Base-by-base conservation (phyloP, 345 rosid genomes). In the Lumnitzera racemosa region DNA sequence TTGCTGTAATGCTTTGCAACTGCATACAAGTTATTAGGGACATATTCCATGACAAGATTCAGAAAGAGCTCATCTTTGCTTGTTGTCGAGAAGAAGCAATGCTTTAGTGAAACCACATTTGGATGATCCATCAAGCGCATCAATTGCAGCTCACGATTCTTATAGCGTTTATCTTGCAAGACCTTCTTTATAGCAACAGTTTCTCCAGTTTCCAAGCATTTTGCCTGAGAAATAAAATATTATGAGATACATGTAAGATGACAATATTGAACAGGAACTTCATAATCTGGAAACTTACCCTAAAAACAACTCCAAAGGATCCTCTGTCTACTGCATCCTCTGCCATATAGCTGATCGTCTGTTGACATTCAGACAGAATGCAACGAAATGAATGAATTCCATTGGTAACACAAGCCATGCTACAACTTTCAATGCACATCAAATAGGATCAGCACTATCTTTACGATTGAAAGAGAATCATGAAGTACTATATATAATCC, bases 321-420 rank as follows among this genome's bases (percentile, higher is more conserved):
- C 94, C 96, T 52, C 79, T 79, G 29, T 92, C 96, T 49, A 89
- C 88, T 58, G 80, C 85, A 58, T 89, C 90, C 70, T 89, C 92
- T 2, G 92, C 90, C 96, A 86, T 86, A 81, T 89, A 89, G 74
- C 87, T 86, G 66, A 89, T 82, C 31, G 87, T 86, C 96, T 89
- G 81, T 41, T 47, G 66, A 24, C 63, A 65, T 59, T 15, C 12
- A 58, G 41, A 56, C 43, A 57, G 61, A 56, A 23, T 15, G 47
- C 29, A 15, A 55, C 15, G 11, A 36, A 12, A 49, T 7, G 47
- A 47, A 31, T 10, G 47, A 17, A 16, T 49, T 51, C 53, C 51
- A 61, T 13, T 57, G 29, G 5, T 49, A 15, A 47, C n/a, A 13
- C 6, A 23, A 5, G 46, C 11, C 43, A 57, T 56, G 23, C 23